Evolutionary conservation across 306 rosid genomes (phyloP).

Genomic region (cucumber (Cucumis sativus)): DNA sequence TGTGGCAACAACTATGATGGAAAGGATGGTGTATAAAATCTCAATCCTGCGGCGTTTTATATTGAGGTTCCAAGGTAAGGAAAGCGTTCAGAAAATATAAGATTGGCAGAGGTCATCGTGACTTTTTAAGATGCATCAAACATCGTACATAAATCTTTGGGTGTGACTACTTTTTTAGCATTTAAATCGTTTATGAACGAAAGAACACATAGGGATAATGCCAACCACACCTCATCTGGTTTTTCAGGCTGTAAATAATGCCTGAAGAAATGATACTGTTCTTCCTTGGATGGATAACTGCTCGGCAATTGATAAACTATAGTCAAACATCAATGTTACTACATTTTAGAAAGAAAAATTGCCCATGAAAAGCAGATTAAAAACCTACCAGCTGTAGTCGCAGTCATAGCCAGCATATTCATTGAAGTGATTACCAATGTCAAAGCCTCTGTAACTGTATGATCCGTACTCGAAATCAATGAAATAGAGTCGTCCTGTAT

Average conservation of each 20-base stretch:
- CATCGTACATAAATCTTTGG: not conserved
- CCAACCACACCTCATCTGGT: slow-evolving; percentile 50
- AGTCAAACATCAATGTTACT: slow-evolving; percentile 4
- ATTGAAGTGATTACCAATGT: slow-evolving; percentile 91
- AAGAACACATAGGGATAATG: not conserved
- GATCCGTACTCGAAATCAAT: slow-evolving; percentile 97
- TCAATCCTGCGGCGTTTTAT: not conserved
- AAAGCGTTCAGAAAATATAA: not conserved
- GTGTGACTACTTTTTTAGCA: not conserved
- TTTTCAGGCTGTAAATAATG: slow-evolving; percentile 68
- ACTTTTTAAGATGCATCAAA: not conserved
- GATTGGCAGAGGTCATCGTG: not conserved
- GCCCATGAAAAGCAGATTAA: not conserved
- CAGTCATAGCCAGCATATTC: slow-evolving; percentile 90
- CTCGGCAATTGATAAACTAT: slow-evolving; percentile 11
- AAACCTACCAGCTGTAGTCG: slow-evolving; percentile 60
- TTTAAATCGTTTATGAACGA: not conserved
- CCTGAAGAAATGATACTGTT: slow-evolving; percentile 76
- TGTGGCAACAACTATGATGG: not conserved
- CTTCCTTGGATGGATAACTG: slow-evolving; percentile 69
- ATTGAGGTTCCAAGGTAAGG: not conserved
- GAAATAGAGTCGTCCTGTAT: slow-evolving; percentile 66
- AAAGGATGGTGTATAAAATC: not conserved
- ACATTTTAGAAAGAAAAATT: not conserved
- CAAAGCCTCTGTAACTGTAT: slow-evolving; percentile 88